These are phyloP conservation scores for Tuber aestivum DNA, from an alignment of 495 filamentous ascomycete genomes.

Conservation along the genomic window DNA sequence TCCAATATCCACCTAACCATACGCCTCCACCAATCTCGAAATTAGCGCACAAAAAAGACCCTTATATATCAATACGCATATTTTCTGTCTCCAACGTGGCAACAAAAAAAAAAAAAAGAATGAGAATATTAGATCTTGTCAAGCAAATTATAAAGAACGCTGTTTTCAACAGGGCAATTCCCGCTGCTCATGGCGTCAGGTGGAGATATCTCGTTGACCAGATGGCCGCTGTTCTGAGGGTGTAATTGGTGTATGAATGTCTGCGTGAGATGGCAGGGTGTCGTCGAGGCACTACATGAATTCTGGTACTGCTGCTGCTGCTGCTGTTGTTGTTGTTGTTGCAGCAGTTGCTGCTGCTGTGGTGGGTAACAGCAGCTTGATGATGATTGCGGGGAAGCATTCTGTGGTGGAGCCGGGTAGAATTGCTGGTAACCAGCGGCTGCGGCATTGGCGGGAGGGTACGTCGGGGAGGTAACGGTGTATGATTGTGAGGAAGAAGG, in stretches of 20 bases:
- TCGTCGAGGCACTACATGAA: conserved; percentile 15
- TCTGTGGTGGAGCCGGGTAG: neutral
- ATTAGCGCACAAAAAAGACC: neutral
- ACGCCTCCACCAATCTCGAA: neutral
- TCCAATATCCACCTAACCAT: neutral
- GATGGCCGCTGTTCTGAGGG: conserved; percentile 11
- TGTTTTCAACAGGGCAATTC: conserved; percentile 30
- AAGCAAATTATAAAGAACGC: conserved; percentile 25
- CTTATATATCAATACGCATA: neutral
- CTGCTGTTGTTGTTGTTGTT: neutral
- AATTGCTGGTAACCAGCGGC: neutral
- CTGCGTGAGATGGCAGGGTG: conserved; percentile 25
- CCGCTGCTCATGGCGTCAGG: conserved; percentile 23
- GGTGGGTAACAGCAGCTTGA: conserved; percentile 19
- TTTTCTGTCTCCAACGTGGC: neutral
- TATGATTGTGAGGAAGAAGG: neutral
- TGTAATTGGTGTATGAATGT: conserved; percentile 31
- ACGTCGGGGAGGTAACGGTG: neutral
- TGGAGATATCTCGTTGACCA: conserved; percentile 23
- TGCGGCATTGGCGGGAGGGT: neutral
- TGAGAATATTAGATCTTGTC: conserved; percentile 25
- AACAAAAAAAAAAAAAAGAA: neutral
- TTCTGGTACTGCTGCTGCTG: neutral
- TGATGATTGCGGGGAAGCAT: conserved; percentile 6
- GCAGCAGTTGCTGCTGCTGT: neutral